phyloP scores from a whole-genome alignment of 1,139 yeast genomes.

The Hyphopichia burtonii region DNA sequence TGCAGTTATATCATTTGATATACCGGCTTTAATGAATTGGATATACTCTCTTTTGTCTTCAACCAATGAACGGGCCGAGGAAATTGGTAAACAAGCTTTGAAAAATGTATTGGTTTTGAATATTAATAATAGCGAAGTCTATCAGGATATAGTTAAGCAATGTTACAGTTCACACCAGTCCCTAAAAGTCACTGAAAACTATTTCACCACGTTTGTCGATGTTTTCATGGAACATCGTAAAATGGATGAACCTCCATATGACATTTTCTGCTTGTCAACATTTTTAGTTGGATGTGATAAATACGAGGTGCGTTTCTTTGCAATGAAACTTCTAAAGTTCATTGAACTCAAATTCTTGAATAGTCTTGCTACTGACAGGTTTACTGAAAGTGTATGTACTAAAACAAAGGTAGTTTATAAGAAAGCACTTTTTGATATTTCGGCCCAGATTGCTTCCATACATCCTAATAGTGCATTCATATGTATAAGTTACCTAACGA shows the following conservation, averaged over 20 bases:
- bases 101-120: slow-evolving; percentile 64
- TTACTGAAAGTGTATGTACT: slow-evolving; percentile 62
- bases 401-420: slow-evolving; percentile 73
- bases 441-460: slow-evolving; percentile 52
- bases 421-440: slow-evolving; percentile 68
- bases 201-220: slow-evolving; percentile 70
- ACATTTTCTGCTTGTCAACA: slow-evolving; percentile 61
- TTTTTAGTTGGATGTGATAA: slow-evolving; percentile 71
- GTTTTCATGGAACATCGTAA: slow-evolving; percentile 45
- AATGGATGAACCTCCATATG: slow-evolving; percentile 47
- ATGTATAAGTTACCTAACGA: slow-evolving; percentile 71
- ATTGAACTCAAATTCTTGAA: slow-evolving; percentile 56
- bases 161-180: slow-evolving; percentile 62
- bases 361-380: slow-evolving; percentile 42
- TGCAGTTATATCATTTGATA: slow-evolving; percentile 65
- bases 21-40: slow-evolving; percentile 72
- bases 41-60: slow-evolving; percentile 66
- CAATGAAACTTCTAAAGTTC: slow-evolving; percentile 56
- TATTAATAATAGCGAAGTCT: slow-evolving; percentile 53
- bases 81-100: slow-evolving; percentile 71
- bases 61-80: slow-evolving; percentile 53
- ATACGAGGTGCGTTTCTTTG: slow-evolving; percentile 57
- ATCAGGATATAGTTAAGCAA: slow-evolving; percentile 61
- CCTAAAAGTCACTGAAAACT: slow-evolving; percentile 58
- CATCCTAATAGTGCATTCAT: slow-evolving; percentile 58